phyloP scores from a whole-genome alignment of 441 rosid genomes.

The Aquilaria agallochum region DNA sequence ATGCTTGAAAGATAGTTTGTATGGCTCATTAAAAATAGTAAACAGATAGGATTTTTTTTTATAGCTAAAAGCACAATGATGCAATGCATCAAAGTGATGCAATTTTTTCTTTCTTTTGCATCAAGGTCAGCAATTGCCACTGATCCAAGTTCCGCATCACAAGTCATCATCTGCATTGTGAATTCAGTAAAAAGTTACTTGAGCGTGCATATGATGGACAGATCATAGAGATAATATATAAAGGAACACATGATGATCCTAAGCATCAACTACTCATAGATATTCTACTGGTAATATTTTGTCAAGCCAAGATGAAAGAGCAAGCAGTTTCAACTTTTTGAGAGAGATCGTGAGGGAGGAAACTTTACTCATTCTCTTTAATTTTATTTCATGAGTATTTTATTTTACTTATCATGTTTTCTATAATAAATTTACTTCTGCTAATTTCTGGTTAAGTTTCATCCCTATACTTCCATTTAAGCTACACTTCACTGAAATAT shows the following conservation, averaged over 20 bases:
- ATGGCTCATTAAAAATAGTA: too few species aligned
- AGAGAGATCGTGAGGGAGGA: slow-evolving; percentile 56
- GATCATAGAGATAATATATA: slow-evolving; percentile 88
- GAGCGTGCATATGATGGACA: slow-evolving; percentile 90
- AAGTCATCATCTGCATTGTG: slow-evolving; percentile 38
- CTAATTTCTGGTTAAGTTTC: too few species aligned
- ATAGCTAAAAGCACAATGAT: too few species aligned
- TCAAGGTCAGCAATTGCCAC: slow-evolving; percentile 38
- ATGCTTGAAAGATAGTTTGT: too few species aligned
- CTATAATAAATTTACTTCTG: too few species aligned
- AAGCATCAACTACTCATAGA: slow-evolving; percentile 85
- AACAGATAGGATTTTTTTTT: too few species aligned
- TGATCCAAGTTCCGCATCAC: slow-evolving; percentile 44
- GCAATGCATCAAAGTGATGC: too few species aligned
- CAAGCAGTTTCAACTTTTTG: slow-evolving; percentile 46
- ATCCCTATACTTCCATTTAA: too few species aligned
- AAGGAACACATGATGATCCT: slow-evolving; percentile 95
- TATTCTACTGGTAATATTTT: slow-evolving; percentile 54
- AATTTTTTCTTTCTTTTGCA: slow-evolving; percentile 1
- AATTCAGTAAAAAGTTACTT: slow-evolving; percentile 46
- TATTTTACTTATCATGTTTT: neutral
- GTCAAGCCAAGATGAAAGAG: slow-evolving; percentile 66
- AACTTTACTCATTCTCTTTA: neutral
- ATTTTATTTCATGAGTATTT: neutral
- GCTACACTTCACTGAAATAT: too few species aligned